These are phyloP conservation scores for Nitzschia sp. DNA, from an alignment of 108 stramenopile genomes.

Conservation along the genomic window DNA sequence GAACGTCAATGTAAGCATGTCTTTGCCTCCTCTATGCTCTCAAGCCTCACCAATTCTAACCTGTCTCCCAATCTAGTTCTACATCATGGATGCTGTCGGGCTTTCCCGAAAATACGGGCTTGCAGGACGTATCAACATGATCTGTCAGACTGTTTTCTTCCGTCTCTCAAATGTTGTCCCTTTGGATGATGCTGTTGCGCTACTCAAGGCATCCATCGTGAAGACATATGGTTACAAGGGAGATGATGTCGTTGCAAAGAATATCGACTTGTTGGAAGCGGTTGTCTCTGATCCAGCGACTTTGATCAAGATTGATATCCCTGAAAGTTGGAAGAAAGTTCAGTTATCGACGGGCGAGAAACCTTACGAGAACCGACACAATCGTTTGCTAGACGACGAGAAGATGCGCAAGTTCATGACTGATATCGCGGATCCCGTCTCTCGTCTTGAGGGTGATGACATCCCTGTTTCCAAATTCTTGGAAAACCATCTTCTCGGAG, in stretches of 20 bases:
- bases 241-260: conserved; percentile 59
- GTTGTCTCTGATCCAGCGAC: conserved; percentile 46
- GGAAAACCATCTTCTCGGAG: conserved; percentile 61
- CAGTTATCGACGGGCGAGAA: conserved; percentile 34
- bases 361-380: conserved; percentile 43
- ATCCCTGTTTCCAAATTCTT: conserved; percentile 62
- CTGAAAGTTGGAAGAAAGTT: conserved; percentile 42
- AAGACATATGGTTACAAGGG: conserved; percentile 63
- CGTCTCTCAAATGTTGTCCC: conserved; percentile 56
- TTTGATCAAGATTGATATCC: conserved; percentile 49
- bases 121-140: conserved; percentile 65
- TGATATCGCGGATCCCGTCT: conserved; percentile 56
- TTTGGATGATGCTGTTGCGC: conserved; percentile 43
- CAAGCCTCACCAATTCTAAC: background rate
- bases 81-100: conserved; percentile 55
- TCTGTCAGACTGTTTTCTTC: conserved; percentile 61
- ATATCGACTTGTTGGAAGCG: conserved; percentile 52
- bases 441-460: conserved; percentile 55
- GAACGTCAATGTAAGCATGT: conserved; percentile 18
- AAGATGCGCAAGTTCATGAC: conserved; percentile 53
- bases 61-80: conserved; percentile 22
- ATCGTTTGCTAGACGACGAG: conserved; percentile 55
- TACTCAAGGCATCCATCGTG: conserved; percentile 46
- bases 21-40: background rate
- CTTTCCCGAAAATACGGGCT: conserved; percentile 50